A percentile compares a stretch with the other conserved stretches of the same genome.
Evolutionary conservation across 192 early-diverging fungal genomes (phyloP).

Genomic region (Coemansia sp.): DNA sequence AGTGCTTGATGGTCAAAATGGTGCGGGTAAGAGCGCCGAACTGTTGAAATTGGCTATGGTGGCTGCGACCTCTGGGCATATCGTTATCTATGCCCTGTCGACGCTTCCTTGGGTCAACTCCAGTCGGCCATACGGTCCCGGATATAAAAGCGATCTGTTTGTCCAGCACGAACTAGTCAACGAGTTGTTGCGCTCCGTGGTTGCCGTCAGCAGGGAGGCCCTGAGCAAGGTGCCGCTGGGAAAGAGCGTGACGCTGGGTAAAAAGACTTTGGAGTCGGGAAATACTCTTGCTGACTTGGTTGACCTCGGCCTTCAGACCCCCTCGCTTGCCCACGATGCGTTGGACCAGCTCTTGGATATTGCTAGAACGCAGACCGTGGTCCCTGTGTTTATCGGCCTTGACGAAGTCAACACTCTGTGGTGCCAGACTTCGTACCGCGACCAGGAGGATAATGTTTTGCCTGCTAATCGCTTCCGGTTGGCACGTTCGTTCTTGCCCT

Average conservation of each 20-base stretch:
- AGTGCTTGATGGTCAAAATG: conserved; percentile 40
- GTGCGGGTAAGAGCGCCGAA: conserved; percentile 53
- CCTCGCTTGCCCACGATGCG: conserved; percentile 37
- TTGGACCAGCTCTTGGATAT: conserved; percentile 39
- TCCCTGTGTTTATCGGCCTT: conserved; percentile 49
- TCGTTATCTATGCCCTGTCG: conserved; percentile 42
- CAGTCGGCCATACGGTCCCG: conserved; percentile 47
- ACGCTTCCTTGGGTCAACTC: conserved; percentile 52
- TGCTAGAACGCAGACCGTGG: conserved; percentile 40
- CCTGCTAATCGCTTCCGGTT: conserved; percentile 42
- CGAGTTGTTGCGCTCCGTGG: conserved; percentile 29
- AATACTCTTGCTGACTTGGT: conserved; percentile 42
- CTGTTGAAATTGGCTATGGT: conserved; percentile 47
- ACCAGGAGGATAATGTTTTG: conserved; percentile 39
- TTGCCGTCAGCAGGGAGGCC: conserved; percentile 24
- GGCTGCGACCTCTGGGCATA: conserved; percentile 25
- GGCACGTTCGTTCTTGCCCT: conserved; percentile 35
- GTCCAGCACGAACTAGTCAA: conserved; percentile 34
- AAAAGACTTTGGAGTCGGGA: conserved; percentile 20
- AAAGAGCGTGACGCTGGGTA: conserved; percentile 32
- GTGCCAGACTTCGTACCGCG: conserved; percentile 36
- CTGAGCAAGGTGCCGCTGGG: conserved; percentile 43
- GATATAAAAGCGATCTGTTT: conserved; percentile 21
- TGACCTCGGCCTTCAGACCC: conserved; percentile 32
- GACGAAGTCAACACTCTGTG: conserved; percentile 56